These are phyloP conservation scores for Vitis hybrid DNA, from an alignment of 177 flowering plant species.

Conservation along the genomic window DNA sequence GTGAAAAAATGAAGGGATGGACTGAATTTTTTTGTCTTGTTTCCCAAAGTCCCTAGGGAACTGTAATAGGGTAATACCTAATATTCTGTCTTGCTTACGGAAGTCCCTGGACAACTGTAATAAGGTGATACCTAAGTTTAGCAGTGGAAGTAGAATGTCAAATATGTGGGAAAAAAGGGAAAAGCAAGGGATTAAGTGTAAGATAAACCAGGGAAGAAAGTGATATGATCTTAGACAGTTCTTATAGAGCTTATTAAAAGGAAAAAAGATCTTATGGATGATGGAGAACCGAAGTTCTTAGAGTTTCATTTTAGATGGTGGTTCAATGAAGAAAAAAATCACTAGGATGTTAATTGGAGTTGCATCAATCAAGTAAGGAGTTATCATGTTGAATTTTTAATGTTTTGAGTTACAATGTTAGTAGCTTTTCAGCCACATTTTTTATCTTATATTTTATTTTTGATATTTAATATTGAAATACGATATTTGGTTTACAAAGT, in stretches of 20 bases:
- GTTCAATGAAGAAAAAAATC: too few species aligned
- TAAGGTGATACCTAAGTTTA: neutral
- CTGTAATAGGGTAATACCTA: neutral
- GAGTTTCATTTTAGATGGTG: too few species aligned
- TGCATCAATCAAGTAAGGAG: too few species aligned
- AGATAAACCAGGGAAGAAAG: neutral
- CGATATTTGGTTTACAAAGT: too few species aligned
- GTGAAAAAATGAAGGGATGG: conserved; percentile 2
- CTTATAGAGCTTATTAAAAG: neutral
- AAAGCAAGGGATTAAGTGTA: neutral
- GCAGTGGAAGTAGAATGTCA: neutral
- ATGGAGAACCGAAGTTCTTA: too few species aligned
- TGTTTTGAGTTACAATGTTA: too few species aligned
- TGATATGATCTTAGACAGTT: neutral
- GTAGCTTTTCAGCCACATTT: too few species aligned
- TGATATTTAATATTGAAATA: too few species aligned
- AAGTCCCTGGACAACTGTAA: neutral
- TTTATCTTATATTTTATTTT: too few species aligned
- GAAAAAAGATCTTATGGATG: too few species aligned
- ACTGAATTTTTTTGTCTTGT: neutral
- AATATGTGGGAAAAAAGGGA: neutral
- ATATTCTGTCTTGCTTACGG: neutral
- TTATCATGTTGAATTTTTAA: too few species aligned
- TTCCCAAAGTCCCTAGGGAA: neutral
- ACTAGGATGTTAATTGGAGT: too few species aligned